Conservation (phyloP, 495 filamentous ascomycete species). For the Evernia prunastri region DNA sequence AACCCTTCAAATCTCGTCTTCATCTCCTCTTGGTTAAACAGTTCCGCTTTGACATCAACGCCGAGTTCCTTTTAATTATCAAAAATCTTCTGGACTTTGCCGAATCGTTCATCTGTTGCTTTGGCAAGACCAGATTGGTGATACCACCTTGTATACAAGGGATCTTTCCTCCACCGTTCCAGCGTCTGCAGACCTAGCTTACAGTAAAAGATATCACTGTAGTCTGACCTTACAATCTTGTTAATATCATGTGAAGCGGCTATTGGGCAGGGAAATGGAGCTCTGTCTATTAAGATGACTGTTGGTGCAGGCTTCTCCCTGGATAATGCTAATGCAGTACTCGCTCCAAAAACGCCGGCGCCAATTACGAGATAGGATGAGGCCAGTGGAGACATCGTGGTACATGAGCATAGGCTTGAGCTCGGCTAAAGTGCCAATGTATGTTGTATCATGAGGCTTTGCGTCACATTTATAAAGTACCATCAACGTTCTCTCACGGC, state of each 20-base stretch:
- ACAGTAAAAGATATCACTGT: conserved; percentile 51
- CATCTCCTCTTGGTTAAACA: conserved; percentile 41
- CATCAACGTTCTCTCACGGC: background rate
- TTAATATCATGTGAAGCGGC: conserved; percentile 64
- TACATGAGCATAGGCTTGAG: background rate
- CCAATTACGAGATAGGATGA: conserved; percentile 31
- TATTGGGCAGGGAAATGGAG: conserved; percentile 38
- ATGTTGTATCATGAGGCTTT: background rate
- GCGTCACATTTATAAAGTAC: background rate
- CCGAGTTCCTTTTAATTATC: conserved; percentile 46
- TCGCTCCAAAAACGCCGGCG: conserved; percentile 59
- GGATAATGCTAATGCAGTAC: conserved; percentile 56
- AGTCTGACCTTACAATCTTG: conserved; percentile 62
- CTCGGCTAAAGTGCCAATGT: background rate
- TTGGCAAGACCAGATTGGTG: conserved; percentile 52
- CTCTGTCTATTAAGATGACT: conserved; percentile 54
- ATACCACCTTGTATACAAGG: conserved; percentile 49
- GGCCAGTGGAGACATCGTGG: conserved; percentile 6
- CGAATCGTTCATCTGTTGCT: conserved; percentile 36
- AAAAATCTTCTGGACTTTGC: conserved; percentile 42
- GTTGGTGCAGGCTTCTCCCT: conserved; percentile 42
- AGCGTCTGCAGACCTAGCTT: conserved; percentile 51
- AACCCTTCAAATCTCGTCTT: conserved; percentile 39
- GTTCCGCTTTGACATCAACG: conserved; percentile 34
- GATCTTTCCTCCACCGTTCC: conserved; percentile 46